These are phyloP conservation scores for Phylloporus sp. DNA, from an alignment of 768 basidiomycete genomes.

Conservation along the genomic window DNA sequence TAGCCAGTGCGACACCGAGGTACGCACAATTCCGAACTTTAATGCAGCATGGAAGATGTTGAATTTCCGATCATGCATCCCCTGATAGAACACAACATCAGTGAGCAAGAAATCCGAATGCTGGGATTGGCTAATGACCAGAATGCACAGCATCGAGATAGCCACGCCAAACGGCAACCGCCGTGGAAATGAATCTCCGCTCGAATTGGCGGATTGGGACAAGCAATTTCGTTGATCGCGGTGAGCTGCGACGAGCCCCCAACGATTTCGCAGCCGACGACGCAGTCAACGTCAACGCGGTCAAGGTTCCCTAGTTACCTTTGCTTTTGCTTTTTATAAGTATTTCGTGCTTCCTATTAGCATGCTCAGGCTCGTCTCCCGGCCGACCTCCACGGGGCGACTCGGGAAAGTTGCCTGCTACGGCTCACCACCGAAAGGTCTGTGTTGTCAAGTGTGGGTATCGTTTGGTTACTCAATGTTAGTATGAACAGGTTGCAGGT, in stretches of 20 bases:
- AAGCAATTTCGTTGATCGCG: constrained; percentile 30
- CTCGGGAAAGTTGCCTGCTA: constrained; percentile 59
- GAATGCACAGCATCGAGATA: too few relatives aligned
- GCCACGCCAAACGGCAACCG: constrained; percentile 5
- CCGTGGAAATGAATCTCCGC: constrained; percentile 22
- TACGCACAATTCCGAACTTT: too few relatives aligned
- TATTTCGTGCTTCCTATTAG: constrained; percentile 17
- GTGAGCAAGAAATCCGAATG: too few relatives aligned
- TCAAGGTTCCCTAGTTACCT: constrained; percentile 16
- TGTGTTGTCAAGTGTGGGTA: neutral
- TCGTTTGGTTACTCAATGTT: constrained; percentile 1
- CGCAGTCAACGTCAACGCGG: constrained; percentile 12
- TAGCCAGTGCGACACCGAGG: too few relatives aligned
- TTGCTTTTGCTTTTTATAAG: constrained; percentile 15
- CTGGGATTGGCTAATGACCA: too few relatives aligned
- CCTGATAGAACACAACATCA: too few relatives aligned
- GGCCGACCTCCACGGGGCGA: constrained; percentile 63
- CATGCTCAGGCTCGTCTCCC: constrained; percentile 72
- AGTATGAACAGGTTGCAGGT: constrained; percentile 46
- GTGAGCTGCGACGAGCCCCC: constrained; percentile 42
- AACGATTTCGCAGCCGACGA: constrained; percentile 12
- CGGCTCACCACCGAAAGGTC: constrained; percentile 36
- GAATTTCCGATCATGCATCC: too few relatives aligned
- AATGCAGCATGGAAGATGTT: too few relatives aligned
- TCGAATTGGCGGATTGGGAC: constrained; percentile 8